These are phyloP conservation scores for Scleroderma citrinum DNA, from an alignment of 768 basidiomycete genomes.

Conservation along the genomic window DNA sequence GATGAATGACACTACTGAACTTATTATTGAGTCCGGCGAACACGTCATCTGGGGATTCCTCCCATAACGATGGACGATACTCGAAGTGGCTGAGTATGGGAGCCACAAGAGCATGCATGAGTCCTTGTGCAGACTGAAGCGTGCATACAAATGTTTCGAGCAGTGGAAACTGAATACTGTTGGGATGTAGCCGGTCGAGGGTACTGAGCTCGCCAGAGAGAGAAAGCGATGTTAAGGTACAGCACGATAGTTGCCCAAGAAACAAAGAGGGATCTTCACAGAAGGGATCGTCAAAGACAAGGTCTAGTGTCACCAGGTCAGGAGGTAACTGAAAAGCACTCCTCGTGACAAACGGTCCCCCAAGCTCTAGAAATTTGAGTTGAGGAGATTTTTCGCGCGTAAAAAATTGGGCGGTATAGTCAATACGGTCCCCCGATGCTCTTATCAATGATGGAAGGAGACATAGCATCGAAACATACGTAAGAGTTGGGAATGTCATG, in stretches of 20 bases:
- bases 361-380: neutral
- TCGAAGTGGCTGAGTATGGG: neutral
- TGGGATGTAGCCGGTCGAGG: neutral
- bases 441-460: neutral
- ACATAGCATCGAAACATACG: neutral
- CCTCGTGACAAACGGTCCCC: too few species aligned
- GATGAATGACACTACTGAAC: neutral
- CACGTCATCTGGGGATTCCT: neutral
- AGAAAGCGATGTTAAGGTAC: too few species aligned
- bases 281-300: too few species aligned
- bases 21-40: neutral
- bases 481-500: neutral
- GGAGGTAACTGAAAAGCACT: too few species aligned
- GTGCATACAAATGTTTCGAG: neutral
- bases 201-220: neutral
- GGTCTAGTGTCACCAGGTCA: too few species aligned
- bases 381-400: neutral
- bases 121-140: neutral
- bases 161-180: neutral
- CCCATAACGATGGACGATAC: neutral
- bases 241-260: too few species aligned
- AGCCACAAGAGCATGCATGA: neutral
- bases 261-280: too few species aligned
- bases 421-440: neutral
- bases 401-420: neutral